Percentiles rank a stretch among this genome's conserved stretches.
Conservation (phyloP, 2,329 filamentous ascomycete species). For the Ophiosphaerella herpotricha region DNA sequence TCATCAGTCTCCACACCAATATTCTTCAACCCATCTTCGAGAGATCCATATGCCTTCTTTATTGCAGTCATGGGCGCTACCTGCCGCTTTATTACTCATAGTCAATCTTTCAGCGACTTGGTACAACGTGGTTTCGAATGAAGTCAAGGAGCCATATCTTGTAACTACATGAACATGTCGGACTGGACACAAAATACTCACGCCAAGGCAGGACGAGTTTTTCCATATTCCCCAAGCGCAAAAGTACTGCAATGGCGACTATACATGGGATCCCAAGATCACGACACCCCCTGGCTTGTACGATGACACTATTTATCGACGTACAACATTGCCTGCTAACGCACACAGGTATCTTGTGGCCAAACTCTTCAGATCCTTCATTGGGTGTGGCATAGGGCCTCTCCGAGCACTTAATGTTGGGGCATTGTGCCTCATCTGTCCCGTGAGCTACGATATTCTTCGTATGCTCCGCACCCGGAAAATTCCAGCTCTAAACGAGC, state of each 20-base stretch:
- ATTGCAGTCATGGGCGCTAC: conserved; percentile 28
- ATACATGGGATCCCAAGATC: conserved; percentile 92
- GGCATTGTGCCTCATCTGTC: conserved; percentile 43
- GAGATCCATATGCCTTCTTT: conserved; percentile 24
- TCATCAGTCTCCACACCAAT: conserved; percentile 5
- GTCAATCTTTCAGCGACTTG: conserved; percentile 29
- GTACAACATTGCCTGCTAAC: conserved; percentile 34
- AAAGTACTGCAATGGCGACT: conserved; percentile 74
- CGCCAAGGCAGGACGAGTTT: conserved; percentile 69
- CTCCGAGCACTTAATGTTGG: conserved; percentile 47
- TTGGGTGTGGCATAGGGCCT: conserved; percentile 47
- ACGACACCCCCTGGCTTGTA: conserved; percentile 88
- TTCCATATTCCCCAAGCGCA: conserved; percentile 93
- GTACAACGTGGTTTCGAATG: conserved; percentile 49
- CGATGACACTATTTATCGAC: conserved; percentile 15
- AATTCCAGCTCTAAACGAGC: neutral
- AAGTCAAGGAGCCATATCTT: conserved; percentile 63
- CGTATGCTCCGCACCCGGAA: conserved; percentile 13
- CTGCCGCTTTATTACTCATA: conserved; percentile 24
- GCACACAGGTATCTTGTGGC: conserved; percentile 48
- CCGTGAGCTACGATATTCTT: conserved; percentile 34
- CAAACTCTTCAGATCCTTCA: conserved; percentile 43
- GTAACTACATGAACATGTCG: conserved; percentile 43
- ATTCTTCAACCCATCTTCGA: conserved; percentile 1
- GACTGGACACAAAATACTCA: conserved; percentile 1